Conservation (phyloP, 1,284 basidiomycete species). For the Ceraceosorus guamensis region DNA sequence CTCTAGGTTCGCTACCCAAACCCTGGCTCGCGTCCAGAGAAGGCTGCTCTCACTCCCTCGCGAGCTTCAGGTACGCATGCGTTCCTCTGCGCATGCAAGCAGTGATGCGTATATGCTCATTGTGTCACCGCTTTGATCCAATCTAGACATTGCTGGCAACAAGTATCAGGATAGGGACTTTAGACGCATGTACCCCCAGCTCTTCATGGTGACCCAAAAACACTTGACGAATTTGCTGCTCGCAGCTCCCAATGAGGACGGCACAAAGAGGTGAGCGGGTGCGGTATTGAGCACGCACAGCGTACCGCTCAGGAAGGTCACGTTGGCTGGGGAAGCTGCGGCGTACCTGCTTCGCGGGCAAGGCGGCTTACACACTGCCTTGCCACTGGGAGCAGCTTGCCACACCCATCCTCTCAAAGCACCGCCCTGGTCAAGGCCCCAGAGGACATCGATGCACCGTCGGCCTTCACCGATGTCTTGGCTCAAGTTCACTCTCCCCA, state of each 20-base stretch:
- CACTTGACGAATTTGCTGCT: conserved; percentile 65
- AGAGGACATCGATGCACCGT: conserved; percentile 36
- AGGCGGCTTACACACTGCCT: no score
- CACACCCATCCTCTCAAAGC: no score
- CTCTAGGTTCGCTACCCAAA: conserved; percentile 54
- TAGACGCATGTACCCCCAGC: conserved; percentile 78
- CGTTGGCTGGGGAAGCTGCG: no score
- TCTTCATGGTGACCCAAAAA: conserved; percentile 51
- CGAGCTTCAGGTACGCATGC: conserved; percentile 52
- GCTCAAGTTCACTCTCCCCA: conserved; percentile 36
- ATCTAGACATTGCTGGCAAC: conserved; percentile 29
- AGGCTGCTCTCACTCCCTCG: conserved; percentile 75
- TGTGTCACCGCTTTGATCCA: not conserved
- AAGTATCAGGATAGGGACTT: conserved; percentile 88
- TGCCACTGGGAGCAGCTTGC: no score
- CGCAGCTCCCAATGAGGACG: conserved; percentile 61
- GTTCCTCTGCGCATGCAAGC: conserved; percentile 50
- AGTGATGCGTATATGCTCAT: conserved; percentile 38
- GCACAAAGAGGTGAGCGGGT: conserved; percentile 33
- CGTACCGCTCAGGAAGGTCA: no score
- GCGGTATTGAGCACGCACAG: no score
- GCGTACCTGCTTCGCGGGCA: no score
- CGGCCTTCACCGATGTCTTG: conserved; percentile 46
- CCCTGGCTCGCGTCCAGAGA: conserved; percentile 77
- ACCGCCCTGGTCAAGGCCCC: conserved; percentile 38